A percentile compares a stretch with the other conserved stretches of the same genome.
phyloP scores from a whole-genome alignment of 768 basidiomycete species.

The Leccinum subtestaceum region DNA sequence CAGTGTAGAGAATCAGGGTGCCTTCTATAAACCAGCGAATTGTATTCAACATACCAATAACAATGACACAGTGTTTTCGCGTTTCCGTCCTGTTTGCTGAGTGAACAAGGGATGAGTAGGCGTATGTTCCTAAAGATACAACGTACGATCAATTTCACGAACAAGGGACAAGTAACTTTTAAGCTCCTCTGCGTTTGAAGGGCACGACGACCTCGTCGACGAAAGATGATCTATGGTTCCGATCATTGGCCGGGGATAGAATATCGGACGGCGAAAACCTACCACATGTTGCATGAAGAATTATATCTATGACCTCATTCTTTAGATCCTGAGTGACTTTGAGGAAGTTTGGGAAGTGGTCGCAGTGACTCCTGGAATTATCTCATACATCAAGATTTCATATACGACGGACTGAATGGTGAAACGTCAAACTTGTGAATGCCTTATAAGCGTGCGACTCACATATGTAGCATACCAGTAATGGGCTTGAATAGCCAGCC shows the following conservation, averaged over 20 bases:
- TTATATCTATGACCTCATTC: slow-evolving; percentile 22
- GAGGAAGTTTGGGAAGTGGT: slow-evolving; percentile 28
- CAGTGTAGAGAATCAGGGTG: not conserved
- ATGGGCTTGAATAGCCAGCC: slow-evolving; percentile 33
- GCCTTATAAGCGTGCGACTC: not conserved
- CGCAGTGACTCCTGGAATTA: slow-evolving; percentile 27
- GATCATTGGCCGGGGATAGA: not conserved
- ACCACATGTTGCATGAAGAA: slow-evolving; percentile 29
- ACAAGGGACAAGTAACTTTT: slow-evolving; percentile 24
- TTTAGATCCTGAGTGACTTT: slow-evolving; percentile 23
- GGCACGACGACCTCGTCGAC: slow-evolving; percentile 23
- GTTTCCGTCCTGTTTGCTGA: slow-evolving; percentile 11
- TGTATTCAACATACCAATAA: slow-evolving; percentile 17
- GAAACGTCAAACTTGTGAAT: slow-evolving; percentile 4
- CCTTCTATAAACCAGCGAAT: not conserved
- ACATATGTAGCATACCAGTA: slow-evolving; percentile 33
- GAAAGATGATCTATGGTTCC: slow-evolving; percentile 25
- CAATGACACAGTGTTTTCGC: slow-evolving; percentile 15
- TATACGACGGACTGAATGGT: not conserved
- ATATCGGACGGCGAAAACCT: not conserved
- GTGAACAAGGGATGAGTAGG: not conserved
- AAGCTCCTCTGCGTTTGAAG: slow-evolving; percentile 16
- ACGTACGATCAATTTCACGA: slow-evolving; percentile 23
- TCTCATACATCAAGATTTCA: not conserved
- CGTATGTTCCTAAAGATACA: not conserved